phyloP scores from a whole-genome alignment of 2,329 filamentous ascomycete species.

The Venturia carpophila region DNA sequence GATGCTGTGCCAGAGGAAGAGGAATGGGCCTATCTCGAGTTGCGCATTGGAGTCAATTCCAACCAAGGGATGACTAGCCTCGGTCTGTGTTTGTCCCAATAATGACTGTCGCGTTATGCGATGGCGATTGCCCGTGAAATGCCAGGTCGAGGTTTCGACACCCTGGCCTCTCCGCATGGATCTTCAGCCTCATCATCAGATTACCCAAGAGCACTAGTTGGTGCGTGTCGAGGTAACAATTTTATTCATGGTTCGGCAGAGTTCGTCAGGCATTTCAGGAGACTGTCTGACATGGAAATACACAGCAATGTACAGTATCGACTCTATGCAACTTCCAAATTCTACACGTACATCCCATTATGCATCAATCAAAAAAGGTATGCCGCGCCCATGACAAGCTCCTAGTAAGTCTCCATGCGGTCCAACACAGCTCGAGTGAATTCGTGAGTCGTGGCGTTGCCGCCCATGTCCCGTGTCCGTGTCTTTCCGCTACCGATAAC shows the following conservation, averaged over 20 bases:
- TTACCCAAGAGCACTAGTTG: not conserved
- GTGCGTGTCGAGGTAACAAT: not conserved
- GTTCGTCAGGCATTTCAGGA: not conserved
- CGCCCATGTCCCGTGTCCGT: constrained; percentile 94
- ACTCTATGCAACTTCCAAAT: not conserved
- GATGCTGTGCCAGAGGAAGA: not conserved
- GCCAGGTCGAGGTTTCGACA: constrained; percentile 7
- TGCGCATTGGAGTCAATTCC: not conserved
- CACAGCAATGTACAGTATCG: not conserved
- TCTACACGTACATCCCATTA: constrained; percentile 3
- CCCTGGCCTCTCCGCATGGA: not conserved
- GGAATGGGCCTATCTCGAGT: not conserved
- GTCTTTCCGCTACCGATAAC: constrained; percentile 83
- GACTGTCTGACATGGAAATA: not conserved
- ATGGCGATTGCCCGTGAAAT: not conserved
- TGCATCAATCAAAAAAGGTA: not conserved
- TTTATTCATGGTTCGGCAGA: not conserved
- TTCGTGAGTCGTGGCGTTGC: constrained; percentile 78
- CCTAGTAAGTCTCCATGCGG: constrained; percentile 68
- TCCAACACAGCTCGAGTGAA: constrained; percentile 91
- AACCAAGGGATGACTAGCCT: not conserved
- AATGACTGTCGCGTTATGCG: not conserved
- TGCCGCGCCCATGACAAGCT: not conserved
- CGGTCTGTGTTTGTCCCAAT: not conserved
- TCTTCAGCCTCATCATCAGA: constrained; percentile 1